A percentile compares a stretch with the other conserved stretches of the same genome.
These are phyloP conservation scores for Flaveria bidentis DNA, from an alignment of 129 eudicot genomes.

Conservation along the genomic window DNA sequence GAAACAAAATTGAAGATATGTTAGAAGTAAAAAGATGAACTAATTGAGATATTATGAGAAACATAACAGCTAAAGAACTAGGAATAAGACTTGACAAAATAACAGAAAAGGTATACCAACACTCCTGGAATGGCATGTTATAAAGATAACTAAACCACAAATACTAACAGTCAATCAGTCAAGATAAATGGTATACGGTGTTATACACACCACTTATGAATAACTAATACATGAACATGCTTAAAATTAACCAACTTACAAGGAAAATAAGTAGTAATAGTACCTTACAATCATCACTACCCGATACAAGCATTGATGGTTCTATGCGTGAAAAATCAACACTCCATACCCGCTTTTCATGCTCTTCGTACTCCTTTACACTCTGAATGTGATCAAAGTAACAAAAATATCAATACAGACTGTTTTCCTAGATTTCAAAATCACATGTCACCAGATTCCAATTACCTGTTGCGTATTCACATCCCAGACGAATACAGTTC, in stretches of 20 bases:
- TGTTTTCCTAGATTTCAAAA: constrained; percentile 4
- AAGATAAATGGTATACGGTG: background rate
- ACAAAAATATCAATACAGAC: constrained; percentile 10
- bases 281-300: constrained; percentile 80
- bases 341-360: constrained; percentile 77
- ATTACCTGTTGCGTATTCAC: constrained; percentile 61
- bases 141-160: constrained; percentile 5
- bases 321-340: constrained; percentile 64
- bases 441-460: background rate
- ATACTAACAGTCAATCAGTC: background rate
- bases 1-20: constrained; percentile 23
- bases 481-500: constrained; percentile 74
- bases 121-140: background rate
- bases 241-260: constrained; percentile 1
- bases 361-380: constrained; percentile 78
- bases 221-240: constrained; percentile 8
- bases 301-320: constrained; percentile 78
- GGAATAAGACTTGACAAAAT: background rate
- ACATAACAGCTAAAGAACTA: background rate
- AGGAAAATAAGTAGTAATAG: background rate
- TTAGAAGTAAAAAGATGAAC: constrained; percentile 12
- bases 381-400: constrained; percentile 41
- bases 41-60: background rate
- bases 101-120: background rate
- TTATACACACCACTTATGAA: background rate